phyloP scores from a whole-genome alignment of 495 filamentous ascomycete genomes.

The Penicillium chermesinum region DNA sequence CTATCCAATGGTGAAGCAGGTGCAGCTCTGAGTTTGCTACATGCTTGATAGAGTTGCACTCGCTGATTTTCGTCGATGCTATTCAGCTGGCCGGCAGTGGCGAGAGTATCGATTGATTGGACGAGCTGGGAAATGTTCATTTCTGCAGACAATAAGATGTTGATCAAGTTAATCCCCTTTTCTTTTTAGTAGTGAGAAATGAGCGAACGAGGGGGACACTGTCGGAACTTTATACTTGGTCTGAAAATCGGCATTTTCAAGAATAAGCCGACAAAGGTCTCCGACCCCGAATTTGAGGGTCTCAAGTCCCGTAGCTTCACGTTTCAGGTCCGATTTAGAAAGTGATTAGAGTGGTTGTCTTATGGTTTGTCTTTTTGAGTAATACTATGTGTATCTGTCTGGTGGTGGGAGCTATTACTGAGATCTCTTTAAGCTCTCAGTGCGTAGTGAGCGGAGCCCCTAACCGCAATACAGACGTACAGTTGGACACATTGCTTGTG shows the following conservation, averaged over 20 bases:
- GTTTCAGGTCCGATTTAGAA: background rate
- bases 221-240: background rate
- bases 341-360: too few relatives aligned
- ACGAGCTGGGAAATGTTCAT: slow-evolving; percentile 1
- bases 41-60: background rate
- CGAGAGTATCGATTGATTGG: background rate
- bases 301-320: background rate
- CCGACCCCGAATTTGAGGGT: background rate
- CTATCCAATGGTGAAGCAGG: background rate
- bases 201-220: too few relatives aligned
- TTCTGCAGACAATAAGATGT: background rate
- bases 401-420: too few relatives aligned
- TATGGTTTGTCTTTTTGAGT: too few relatives aligned
- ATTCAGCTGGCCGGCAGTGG: background rate
- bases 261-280: background rate
- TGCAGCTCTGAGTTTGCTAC: background rate
- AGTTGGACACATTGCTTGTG: too few relatives aligned
- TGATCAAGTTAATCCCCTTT: background rate
- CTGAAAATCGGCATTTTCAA: background rate
- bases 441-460: too few relatives aligned
- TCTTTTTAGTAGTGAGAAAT: too few relatives aligned
- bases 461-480: too few relatives aligned
- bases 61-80: background rate
- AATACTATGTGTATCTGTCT: too few relatives aligned
- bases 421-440: too few relatives aligned